Evolutionary conservation across 352 stramenopile genomes (phyloP).

Genomic region (Globisporangium paroecandrum): DNA sequence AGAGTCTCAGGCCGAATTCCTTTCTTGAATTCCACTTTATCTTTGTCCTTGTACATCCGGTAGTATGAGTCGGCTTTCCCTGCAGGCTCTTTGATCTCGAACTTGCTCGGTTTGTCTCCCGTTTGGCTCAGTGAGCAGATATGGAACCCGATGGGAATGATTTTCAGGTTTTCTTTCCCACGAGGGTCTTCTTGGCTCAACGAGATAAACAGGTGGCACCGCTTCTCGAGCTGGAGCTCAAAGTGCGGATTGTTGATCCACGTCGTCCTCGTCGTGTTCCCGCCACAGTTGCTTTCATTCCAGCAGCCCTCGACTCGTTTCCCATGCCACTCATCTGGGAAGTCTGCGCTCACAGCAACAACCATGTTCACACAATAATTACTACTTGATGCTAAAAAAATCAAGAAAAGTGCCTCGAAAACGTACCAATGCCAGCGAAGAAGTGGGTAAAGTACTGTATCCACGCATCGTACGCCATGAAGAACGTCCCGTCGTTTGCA

Average conservation of each 20-base stretch:
- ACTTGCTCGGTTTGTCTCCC: conserved; percentile 31
- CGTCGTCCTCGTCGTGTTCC: conserved; percentile 79
- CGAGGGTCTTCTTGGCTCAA: conserved; percentile 80
- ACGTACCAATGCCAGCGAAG: conserved; percentile 84
- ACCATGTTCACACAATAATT: background rate
- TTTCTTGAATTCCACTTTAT: conserved; percentile 54
- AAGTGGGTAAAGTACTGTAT: conserved; percentile 88
- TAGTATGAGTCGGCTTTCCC: conserved; percentile 68
- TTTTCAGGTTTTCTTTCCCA: conserved; percentile 63
- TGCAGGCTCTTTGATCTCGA: conserved; percentile 60
- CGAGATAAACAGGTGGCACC: conserved; percentile 64
- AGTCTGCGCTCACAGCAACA: conserved; percentile 42
- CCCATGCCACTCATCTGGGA: conserved; percentile 84
- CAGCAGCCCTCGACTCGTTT: conserved; percentile 71
- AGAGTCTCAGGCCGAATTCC: conserved; percentile 45
- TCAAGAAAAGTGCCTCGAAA: background rate
- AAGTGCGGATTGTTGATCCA: conserved; percentile 89
- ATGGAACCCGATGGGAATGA: conserved; percentile 80
- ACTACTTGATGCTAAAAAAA: background rate
- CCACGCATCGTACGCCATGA: conserved; percentile 90
- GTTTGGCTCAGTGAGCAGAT: conserved; percentile 55
- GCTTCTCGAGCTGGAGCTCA: conserved; percentile 61
- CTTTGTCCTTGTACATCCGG: conserved; percentile 64
- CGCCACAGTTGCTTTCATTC: conserved; percentile 73
- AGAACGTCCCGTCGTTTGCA: conserved; percentile 88